phyloP scores from a whole-genome alignment of 2,329 filamentous ascomycete genomes.

The Aspergillus pseudoglaucus region DNA sequence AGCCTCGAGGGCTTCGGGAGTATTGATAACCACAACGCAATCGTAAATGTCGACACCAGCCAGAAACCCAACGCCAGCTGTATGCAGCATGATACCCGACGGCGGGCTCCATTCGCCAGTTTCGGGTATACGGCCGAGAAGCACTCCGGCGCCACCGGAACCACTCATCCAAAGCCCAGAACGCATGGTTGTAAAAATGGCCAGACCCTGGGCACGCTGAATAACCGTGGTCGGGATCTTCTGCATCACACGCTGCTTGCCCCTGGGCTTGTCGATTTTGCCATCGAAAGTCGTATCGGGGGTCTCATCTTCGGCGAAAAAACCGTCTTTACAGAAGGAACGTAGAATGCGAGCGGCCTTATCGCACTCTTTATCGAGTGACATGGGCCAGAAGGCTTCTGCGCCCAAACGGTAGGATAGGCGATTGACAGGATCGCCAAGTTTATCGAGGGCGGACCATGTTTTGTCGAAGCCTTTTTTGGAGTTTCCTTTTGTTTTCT shows the following conservation, averaged over 20 bases:
- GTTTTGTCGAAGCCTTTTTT: conserved; percentile 69
- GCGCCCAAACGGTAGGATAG: conserved; percentile 74
- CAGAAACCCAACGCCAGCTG: conserved; percentile 79
- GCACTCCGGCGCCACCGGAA: conserved; percentile 79
- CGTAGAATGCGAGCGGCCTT: conserved; percentile 84
- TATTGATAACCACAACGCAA: conserved; percentile 89
- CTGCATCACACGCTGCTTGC: conserved; percentile 61
- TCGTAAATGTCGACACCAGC: conserved; percentile 94
- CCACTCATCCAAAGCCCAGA: conserved; percentile 88
- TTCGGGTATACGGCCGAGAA: conserved; percentile 69
- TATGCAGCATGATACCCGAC: conserved; percentile 85
- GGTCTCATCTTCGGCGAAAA: conserved; percentile 56
- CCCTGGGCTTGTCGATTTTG: conserved; percentile 48
- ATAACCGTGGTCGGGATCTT: conserved; percentile 85
- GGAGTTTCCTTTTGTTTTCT: conserved; percentile 46
- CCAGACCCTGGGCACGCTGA: conserved; percentile 79
- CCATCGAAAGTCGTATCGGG: conserved; percentile 38
- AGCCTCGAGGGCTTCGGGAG: conserved; percentile 71
- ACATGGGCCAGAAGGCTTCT: conserved; percentile 80
- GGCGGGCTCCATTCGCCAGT: conserved; percentile 90
- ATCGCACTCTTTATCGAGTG: conserved; percentile 80
- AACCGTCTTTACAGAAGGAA: conserved; percentile 80
- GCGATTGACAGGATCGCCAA: conserved; percentile 70
- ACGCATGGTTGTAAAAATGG: conserved; percentile 93
- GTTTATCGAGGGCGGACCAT: conserved; percentile 60